phyloP scores from a whole-genome alignment of 768 basidiomycete species.

The Hirschioporus abietinus region DNA sequence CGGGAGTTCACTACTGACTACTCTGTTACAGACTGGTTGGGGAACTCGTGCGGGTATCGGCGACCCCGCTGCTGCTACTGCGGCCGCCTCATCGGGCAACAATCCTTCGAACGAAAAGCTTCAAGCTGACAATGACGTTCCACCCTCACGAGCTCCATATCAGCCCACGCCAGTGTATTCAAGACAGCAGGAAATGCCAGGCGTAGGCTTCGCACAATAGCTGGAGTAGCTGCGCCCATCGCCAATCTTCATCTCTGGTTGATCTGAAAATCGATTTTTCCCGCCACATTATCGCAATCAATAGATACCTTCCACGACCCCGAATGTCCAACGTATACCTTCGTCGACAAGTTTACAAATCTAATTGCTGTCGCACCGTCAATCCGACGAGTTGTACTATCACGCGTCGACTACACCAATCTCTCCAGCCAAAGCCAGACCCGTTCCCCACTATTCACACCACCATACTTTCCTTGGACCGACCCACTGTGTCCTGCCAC shows the following conservation, averaged over 20 bases:
- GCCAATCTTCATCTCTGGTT: neutral
- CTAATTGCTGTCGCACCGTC: neutral
- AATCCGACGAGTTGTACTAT: neutral
- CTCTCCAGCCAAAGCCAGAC: neutral
- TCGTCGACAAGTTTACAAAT: neutral
- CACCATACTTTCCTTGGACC: neutral
- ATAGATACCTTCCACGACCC: neutral
- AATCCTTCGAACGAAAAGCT: conserved; percentile 16
- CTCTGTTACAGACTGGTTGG: conserved; percentile 68
- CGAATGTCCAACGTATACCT: neutral
- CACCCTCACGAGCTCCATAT: neutral
- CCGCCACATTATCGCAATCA: neutral
- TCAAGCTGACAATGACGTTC: neutral
- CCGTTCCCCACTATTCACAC: too few relatives aligned
- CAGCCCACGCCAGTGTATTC: neutral
- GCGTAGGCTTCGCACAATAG: neutral
- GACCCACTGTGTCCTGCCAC: neutral
- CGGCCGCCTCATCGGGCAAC: conserved; percentile 47
- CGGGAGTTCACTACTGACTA: neutral
- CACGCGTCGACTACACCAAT: neutral
- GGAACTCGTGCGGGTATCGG: conserved; percentile 94
- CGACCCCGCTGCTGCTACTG: conserved; percentile 72
- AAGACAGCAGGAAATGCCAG: neutral
- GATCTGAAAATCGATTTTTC: neutral
- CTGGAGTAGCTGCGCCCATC: neutral